phyloP scores from a whole-genome alignment of 2,329 filamentous ascomycete species.

The Claviceps maximensis region DNA sequence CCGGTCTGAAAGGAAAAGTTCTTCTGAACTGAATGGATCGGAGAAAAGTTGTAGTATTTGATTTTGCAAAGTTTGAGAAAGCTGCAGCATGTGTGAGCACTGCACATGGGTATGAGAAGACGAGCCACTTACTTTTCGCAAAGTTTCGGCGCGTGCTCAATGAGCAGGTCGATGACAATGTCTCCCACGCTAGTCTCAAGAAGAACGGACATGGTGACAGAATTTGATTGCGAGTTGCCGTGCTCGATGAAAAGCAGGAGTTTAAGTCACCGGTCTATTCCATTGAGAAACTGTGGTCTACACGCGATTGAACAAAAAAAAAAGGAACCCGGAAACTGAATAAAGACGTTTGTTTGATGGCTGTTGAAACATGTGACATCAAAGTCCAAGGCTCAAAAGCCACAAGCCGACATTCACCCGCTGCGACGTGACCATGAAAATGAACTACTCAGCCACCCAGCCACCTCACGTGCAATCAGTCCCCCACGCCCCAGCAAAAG shows the following conservation, averaged over 20 bases:
- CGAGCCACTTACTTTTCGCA: slow-evolving; percentile 76
- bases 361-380: no score
- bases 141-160: slow-evolving; percentile 77
- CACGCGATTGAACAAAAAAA: not conserved
- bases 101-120: not conserved
- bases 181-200: slow-evolving; percentile 89
- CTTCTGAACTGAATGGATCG: slow-evolving; percentile 82
- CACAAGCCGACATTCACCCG: no score
- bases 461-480: no score
- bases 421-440: no score
- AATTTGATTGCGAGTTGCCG: not conserved
- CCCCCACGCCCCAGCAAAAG: no score
- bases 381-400: no score
- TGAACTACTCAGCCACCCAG: no score
- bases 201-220: slow-evolving; percentile 65
- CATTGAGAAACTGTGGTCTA: not conserved
- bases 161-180: slow-evolving; percentile 83
- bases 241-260: not conserved
- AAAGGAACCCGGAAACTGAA: not conserved
- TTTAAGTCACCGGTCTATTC: not conserved
- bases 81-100: slow-evolving; percentile 39
- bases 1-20: slow-evolving; percentile 94
- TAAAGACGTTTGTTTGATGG: no score
- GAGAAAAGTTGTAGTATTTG: slow-evolving; percentile 98
- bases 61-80: slow-evolving; percentile 97